Percentiles rank a stretch among this genome's conserved stretches.
Evolutionary conservation across 495 filamentous ascomycete species (phyloP).

Genomic region (Astrocystis sublimbata): DNA sequence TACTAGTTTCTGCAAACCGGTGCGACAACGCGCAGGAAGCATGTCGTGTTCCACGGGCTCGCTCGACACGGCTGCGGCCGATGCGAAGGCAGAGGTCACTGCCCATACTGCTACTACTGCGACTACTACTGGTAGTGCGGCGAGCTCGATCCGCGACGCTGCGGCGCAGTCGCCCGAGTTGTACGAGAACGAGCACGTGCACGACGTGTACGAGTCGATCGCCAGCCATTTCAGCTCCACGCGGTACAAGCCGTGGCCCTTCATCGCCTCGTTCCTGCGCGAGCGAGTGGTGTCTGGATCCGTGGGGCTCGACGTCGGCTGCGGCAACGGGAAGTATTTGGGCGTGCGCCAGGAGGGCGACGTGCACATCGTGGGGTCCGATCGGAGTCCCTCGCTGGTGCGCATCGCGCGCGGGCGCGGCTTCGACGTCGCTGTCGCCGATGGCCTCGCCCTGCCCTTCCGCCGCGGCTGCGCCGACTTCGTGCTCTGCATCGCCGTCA

Average conservation of each 20-base stretch:
- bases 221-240: conserved; percentile 93
- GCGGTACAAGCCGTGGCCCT: conserved; percentile 96
- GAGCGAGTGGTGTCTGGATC: conserved; percentile 62
- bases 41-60: conserved; percentile 17
- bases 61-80: conserved; percentile 11
- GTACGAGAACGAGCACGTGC: conserved; percentile 87
- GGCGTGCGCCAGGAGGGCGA: conserved; percentile 71
- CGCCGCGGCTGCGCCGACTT: conserved; percentile 76
- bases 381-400: conserved; percentile 78
- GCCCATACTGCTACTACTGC: background rate
- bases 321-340: conserved; percentile 96
- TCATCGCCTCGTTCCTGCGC: conserved; percentile 77
- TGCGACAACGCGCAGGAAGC: conserved; percentile 4
- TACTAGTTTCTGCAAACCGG: background rate
- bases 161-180: conserved; percentile 34
- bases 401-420: conserved; percentile 68
- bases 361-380: conserved; percentile 82
- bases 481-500: conserved; percentile 89
- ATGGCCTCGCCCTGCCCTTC: conserved; percentile 71
- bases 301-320: conserved; percentile 89
- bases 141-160: conserved; percentile 12
- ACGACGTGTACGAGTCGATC: conserved; percentile 92
- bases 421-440: conserved; percentile 61
- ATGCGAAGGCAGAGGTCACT: conserved; percentile 8
- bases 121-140: background rate